These are phyloP conservation scores for Croton setiger DNA, from an alignment of 441 rosid genomes.

Conservation along the genomic window DNA sequence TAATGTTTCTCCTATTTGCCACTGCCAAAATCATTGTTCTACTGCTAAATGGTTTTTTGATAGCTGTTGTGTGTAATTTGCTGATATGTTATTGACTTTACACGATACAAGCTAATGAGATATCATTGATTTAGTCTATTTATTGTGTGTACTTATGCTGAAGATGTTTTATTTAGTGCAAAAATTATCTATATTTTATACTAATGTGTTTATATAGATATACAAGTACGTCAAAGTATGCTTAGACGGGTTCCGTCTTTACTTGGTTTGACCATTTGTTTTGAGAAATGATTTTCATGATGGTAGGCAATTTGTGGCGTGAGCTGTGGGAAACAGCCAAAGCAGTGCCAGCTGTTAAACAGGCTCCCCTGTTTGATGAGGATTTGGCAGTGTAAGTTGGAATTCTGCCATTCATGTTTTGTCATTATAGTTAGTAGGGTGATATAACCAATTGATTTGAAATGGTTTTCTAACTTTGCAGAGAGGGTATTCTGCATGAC, in stretches of 20 bases:
- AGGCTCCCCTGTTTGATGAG: conserved; percentile 89
- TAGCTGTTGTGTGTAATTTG: background rate
- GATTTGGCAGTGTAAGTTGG: conserved; percentile 91
- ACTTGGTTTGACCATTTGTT: background rate
- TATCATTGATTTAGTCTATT: background rate
- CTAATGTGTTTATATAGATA: background rate
- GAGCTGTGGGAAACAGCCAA: conserved; percentile 95
- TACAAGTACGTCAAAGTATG: background rate
- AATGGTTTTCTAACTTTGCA: conserved; percentile 32
- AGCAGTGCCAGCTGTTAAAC: conserved; percentile 85
- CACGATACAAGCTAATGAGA: background rate
- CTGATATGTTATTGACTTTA: background rate
- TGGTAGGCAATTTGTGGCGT: conserved; percentile 88
- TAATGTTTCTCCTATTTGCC: conserved; percentile 17
- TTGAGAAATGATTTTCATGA: conserved; percentile 20
- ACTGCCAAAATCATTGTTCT: conserved; percentile 14
- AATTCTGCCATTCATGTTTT: background rate
- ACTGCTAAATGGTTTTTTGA: background rate
- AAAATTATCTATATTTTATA: background rate
- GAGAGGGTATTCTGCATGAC: conserved; percentile 80
- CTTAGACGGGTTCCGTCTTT: background rate
- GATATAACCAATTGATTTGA: conserved; percentile 17
- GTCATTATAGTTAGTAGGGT: conserved; percentile 7
- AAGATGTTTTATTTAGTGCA: background rate
- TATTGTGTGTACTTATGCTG: background rate